These are phyloP conservation scores for Calonectria hongkongensis DNA, from an alignment of 2,329 filamentous ascomycete genomes.

Conservation along the genomic window DNA sequence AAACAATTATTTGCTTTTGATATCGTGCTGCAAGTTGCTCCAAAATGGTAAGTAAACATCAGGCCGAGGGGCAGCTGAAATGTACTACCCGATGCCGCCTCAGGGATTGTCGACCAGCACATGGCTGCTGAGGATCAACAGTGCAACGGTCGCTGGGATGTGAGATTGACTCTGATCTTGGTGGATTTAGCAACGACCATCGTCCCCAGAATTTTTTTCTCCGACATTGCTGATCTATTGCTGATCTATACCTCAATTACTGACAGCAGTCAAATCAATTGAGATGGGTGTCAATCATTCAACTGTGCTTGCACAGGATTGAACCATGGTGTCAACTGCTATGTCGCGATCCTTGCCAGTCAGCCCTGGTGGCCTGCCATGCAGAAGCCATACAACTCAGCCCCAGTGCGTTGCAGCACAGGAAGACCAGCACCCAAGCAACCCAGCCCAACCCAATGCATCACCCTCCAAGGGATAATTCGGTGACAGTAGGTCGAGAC, in stretches of 20 bases:
- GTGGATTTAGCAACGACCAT: not conserved
- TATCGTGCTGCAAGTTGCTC: conserved; percentile 1
- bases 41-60: conserved; percentile 4
- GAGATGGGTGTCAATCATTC: not conserved
- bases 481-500: no score
- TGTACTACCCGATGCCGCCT: conserved; percentile 8
- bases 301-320: not conserved
- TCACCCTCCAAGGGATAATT: no score
- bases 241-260: not conserved
- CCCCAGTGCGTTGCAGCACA: not conserved
- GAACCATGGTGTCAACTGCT: not conserved
- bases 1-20: not conserved
- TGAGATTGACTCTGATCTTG: conserved; percentile 20
- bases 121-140: not conserved
- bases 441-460: no score
- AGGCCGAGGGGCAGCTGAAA: conserved; percentile 11
- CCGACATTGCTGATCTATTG: not conserved
- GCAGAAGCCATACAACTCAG: not conserved
- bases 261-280: not conserved
- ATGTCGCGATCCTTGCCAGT: not conserved
- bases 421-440: not conserved
- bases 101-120: conserved; percentile 2
- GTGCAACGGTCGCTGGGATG: conserved; percentile 14
- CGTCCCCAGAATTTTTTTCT: not conserved
- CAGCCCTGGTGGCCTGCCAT: no score